Conservation (phyloP, 1,284 basidiomycete genomes). For the Sporisorium reilianum region DNA sequence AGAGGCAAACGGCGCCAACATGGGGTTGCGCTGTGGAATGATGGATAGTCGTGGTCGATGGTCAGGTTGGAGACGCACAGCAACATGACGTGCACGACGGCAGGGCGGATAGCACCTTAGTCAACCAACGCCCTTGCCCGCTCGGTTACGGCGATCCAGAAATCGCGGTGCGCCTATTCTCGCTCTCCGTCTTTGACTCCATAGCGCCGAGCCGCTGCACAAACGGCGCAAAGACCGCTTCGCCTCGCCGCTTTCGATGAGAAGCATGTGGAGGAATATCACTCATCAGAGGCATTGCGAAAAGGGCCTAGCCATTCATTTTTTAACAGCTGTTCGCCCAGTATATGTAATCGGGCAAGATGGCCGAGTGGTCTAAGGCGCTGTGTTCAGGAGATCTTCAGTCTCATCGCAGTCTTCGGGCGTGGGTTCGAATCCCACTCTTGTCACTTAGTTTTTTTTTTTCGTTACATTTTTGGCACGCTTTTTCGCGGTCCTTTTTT, state of each 20-base stretch:
- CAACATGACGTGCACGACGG: slow-evolving; percentile 6
- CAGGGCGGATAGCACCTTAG: no score
- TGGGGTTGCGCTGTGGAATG: neutral
- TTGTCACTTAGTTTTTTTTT: slow-evolving; percentile 58
- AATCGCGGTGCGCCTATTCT: neutral
- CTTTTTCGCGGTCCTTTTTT: slow-evolving; percentile 6
- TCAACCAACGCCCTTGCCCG: neutral
- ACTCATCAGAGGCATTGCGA: slow-evolving; percentile 5
- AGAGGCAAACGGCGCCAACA: slow-evolving; percentile 20
- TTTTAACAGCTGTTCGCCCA: no score
- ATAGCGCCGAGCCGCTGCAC: neutral
- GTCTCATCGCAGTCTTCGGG: slow-evolving; percentile 59
- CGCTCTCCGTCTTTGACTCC: no score
- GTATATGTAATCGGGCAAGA: slow-evolving; percentile 60
- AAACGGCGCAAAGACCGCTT: neutral
- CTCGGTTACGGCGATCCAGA: slow-evolving; percentile 2
- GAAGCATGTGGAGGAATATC: slow-evolving; percentile 30
- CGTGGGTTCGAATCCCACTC: slow-evolving; percentile 70
- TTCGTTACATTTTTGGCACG: neutral
- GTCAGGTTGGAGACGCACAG: neutral
- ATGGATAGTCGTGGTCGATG: neutral
- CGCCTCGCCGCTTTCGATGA: no score
- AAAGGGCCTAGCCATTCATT: no score
- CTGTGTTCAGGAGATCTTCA: slow-evolving; percentile 54
- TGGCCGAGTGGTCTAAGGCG: slow-evolving; percentile 70